phyloP scores from a whole-genome alignment of 345 rosid genomes.

The Sisymbrium irio region DNA sequence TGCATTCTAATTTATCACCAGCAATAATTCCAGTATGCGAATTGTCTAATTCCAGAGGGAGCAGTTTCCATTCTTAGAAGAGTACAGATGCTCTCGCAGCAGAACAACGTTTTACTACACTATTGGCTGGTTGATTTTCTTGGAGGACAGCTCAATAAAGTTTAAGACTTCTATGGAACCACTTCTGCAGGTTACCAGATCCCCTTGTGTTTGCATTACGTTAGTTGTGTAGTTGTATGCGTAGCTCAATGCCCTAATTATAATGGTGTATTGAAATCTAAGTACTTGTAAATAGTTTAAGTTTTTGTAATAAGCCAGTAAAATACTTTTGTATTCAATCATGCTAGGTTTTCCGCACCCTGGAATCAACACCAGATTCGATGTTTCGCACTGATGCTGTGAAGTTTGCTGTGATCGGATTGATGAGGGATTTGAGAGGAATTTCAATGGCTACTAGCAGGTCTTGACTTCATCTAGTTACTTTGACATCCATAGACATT shows the following conservation, averaged over 20 bases:
- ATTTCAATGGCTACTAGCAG: slow-evolving; percentile 97
- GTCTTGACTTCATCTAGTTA: slow-evolving; percentile 36
- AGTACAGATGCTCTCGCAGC: slow-evolving; percentile 90
- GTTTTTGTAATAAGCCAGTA: not conserved
- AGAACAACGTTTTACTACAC: slow-evolving; percentile 94
- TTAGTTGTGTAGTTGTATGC: not conserved
- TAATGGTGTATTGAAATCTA: not conserved
- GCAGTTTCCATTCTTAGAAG: slow-evolving; percentile 91
- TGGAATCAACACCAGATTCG: slow-evolving; percentile 89
- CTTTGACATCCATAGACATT: slow-evolving; percentile 11
- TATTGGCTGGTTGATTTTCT: slow-evolving; percentile 92
- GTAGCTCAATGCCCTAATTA: not conserved
- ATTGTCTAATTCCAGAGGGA: slow-evolving; percentile 67
- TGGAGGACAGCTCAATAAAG: slow-evolving; percentile 97
- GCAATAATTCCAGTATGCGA: slow-evolving; percentile 1
- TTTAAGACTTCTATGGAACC: slow-evolving; percentile 98
- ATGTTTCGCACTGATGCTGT: slow-evolving; percentile 89
- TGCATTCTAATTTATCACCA: slow-evolving; percentile 9
- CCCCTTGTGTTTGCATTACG: not conserved
- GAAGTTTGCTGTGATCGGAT: slow-evolving; percentile 85
- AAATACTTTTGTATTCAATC: slow-evolving; percentile 22
- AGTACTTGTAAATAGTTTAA: not conserved
- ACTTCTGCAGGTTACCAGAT: slow-evolving; percentile 57
- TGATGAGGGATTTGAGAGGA: slow-evolving; percentile 98
- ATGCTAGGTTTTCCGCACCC: slow-evolving; percentile 66